Conservation (phyloP, 345 rosid species). For the Populus euphratica region DNA sequence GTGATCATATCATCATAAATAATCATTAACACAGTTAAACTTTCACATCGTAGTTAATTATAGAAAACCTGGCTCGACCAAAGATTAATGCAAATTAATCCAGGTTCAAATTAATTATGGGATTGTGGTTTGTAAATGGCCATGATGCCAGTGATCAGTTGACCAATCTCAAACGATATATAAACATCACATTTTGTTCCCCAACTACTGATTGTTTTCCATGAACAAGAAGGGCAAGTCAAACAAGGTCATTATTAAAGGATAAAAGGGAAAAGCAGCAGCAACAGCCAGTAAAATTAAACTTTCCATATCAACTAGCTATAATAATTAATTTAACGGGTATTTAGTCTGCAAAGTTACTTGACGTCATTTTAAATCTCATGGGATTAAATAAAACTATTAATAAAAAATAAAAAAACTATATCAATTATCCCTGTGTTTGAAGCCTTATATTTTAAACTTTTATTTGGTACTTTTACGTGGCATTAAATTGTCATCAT, state of each 20-base stretch:
- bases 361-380: too few species aligned
- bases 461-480: too few species aligned
- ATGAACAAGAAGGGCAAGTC: slow-evolving; percentile 2
- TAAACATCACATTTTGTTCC: slow-evolving; percentile 5
- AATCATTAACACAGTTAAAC: background rate
- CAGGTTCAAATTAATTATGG: background rate
- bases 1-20: background rate
- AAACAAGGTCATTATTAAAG: slow-evolving; percentile 6
- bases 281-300: background rate
- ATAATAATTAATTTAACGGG: background rate
- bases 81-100: background rate
- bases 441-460: too few species aligned
- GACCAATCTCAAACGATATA: background rate
- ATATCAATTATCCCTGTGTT: too few species aligned
- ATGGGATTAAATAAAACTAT: too few species aligned
- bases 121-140: too few species aligned
- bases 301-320: background rate
- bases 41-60: background rate
- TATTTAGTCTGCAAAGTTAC: too few species aligned
- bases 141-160: background rate
- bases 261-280: background rate
- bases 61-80: background rate
- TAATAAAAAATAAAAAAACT: too few species aligned
- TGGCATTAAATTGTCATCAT: too few species aligned
- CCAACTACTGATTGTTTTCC: background rate